A percentile compares a stretch with the other conserved stretches of the same genome.
These are phyloP conservation scores for Panaeolus cyanescens DNA, from an alignment of 768 basidiomycete species.

Conservation along the genomic window DNA sequence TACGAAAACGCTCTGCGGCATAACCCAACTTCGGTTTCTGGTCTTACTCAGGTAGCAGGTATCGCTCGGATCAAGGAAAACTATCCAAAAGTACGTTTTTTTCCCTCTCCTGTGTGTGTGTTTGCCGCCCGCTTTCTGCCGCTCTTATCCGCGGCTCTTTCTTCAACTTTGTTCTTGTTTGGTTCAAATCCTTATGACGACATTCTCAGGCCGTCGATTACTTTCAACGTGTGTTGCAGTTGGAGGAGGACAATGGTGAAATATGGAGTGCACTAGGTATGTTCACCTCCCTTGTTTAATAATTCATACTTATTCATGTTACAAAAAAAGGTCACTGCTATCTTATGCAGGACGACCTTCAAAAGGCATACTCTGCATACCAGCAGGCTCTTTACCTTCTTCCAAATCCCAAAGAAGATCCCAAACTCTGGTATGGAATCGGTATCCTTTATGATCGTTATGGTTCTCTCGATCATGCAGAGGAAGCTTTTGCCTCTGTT, in stretches of 20 bases:
- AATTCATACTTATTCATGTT: conserved; percentile 14
- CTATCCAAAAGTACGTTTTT: conserved; percentile 81
- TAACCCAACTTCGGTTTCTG: conserved; percentile 88
- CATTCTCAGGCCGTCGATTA: conserved; percentile 86
- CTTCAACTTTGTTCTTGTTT: conserved; percentile 31
- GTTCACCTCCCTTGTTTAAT: conserved; percentile 14
- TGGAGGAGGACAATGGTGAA: conserved; percentile 97
- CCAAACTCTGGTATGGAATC: conserved; percentile 99
- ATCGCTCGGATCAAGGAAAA: conserved; percentile 98
- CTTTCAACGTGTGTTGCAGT: conserved; percentile 88
- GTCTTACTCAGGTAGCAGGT: conserved; percentile 91
- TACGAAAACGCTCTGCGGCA: conserved; percentile 97
- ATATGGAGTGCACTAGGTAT: conserved; percentile 95
- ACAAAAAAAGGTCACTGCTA: conserved; percentile 82
- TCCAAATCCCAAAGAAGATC: conserved; percentile 97
- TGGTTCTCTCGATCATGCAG: conserved; percentile 97
- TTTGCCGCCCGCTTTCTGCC: conserved; percentile 22
- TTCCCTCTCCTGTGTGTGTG: conserved; percentile 23
- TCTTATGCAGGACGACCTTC: conserved; percentile 98
- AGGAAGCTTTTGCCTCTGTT: conserved; percentile 97
- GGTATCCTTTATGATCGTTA: conserved; percentile 99
- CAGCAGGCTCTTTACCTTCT: conserved; percentile 97
- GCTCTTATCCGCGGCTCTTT: conserved; percentile 38
- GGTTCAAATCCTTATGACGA: conserved; percentile 40
- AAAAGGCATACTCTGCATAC: conserved; percentile 98